A percentile compares a stretch with the other conserved stretches of the same genome.
phyloP scores from a whole-genome alignment of 106 monocot genomes.

The Platanthera guangdongensis region DNA sequence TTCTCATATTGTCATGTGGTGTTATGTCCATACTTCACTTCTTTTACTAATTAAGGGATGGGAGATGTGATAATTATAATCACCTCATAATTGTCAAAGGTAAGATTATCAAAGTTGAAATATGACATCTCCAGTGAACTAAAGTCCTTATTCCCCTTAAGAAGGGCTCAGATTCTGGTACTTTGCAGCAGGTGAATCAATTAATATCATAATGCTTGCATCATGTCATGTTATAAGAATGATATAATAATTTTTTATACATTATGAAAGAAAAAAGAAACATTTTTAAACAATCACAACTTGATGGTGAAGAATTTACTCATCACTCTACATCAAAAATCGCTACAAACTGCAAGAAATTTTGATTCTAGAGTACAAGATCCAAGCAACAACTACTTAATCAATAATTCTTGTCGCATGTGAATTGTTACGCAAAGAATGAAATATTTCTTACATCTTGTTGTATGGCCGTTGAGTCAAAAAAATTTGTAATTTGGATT shows the following conservation, averaged over 20 bases:
- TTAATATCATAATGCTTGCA: background rate
- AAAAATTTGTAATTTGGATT: background rate
- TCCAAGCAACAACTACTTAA: background rate
- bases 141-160: background rate
- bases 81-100: background rate
- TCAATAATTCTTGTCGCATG: background rate
- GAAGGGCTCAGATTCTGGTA: background rate
- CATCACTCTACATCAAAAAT: background rate
- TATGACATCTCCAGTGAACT: background rate
- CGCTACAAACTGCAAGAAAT: background rate
- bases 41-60: background rate
- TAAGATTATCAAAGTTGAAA: background rate
- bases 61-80: background rate
- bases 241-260: background rate
- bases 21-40: background rate
- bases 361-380: background rate
- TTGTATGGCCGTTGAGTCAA: background rate
- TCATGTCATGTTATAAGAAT: background rate
- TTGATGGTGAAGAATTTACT: background rate
- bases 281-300: background rate
- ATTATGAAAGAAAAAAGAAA: background rate
- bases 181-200: background rate
- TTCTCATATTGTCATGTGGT: background rate
- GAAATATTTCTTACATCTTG: background rate
- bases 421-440: background rate